phyloP scores from a whole-genome alignment of 768 basidiomycete genomes.

The Strobilomyces confusus region DNA sequence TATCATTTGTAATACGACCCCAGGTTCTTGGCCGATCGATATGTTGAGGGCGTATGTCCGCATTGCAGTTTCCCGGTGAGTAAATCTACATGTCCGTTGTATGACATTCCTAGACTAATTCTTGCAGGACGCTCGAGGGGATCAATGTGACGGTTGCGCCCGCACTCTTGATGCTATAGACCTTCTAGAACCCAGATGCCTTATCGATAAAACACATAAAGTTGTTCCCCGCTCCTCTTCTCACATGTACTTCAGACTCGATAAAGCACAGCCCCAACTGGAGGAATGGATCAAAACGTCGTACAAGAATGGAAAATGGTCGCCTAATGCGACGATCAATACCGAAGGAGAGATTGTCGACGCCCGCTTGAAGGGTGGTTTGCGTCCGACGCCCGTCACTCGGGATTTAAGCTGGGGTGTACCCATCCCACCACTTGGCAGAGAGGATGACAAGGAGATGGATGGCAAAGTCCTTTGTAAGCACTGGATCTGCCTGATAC shows the following conservation, averaged over 20 bases:
- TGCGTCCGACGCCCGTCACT: conserved; percentile 88
- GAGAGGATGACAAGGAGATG: conserved; percentile 80
- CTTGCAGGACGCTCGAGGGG: conserved; percentile 86
- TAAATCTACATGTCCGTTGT: not conserved
- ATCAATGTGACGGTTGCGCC: conserved; percentile 94
- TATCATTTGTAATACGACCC: conserved; percentile 8
- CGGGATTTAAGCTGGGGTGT: conserved; percentile 97
- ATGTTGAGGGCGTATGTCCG: conserved; percentile 97
- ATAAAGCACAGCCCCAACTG: conserved; percentile 73
- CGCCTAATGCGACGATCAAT: conserved; percentile 87
- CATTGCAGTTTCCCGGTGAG: conserved; percentile 82
- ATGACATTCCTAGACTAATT: not conserved
- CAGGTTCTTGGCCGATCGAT: conserved; percentile 94
- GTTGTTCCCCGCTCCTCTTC: conserved; percentile 73
- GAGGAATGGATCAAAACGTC: conserved; percentile 87
- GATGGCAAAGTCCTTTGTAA: conserved; percentile 91
- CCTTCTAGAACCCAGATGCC: conserved; percentile 91
- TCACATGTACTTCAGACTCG: conserved; percentile 90
- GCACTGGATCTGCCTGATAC: conserved; percentile 30
- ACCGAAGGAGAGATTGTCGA: conserved; percentile 85
- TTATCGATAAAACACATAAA: conserved; percentile 75
- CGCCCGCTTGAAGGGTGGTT: conserved; percentile 77
- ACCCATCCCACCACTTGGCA: conserved; percentile 72
- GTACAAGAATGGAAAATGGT: conserved; percentile 85
- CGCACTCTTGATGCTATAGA: conserved; percentile 92